Evolutionary conservation across 2,329 filamentous ascomycete species (phyloP).

Genomic region (Fusarium proliferatum): DNA sequence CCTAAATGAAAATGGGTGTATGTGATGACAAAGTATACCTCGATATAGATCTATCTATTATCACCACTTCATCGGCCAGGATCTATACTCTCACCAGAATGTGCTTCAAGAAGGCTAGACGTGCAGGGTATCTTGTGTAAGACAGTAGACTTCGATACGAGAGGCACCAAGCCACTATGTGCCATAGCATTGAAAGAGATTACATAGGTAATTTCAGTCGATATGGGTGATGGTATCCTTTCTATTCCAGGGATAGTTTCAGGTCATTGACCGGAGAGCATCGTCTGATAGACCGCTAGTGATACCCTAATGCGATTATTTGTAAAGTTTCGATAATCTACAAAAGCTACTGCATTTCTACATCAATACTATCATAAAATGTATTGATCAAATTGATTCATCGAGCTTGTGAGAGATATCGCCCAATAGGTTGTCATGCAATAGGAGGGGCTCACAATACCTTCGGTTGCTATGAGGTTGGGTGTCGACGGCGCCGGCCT

Average conservation of each 20-base stretch:
- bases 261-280: neutral
- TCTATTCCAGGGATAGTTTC: rapidly evolving
- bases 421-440: neutral
- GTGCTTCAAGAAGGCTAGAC: neutral
- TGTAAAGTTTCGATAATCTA: too few species aligned
- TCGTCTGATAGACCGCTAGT: rapidly evolving
- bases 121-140: neutral
- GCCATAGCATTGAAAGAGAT: neutral
- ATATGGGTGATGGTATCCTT: rapidly evolving
- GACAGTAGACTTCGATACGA: neutral
- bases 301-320: rapidly evolving
- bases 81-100: neutral
- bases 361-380: neutral
- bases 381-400: neutral
- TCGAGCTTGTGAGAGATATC: neutral
- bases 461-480: neutral
- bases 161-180: too few species aligned
- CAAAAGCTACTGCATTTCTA: rapidly evolving
- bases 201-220: rapidly evolving
- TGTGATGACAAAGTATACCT: rapidly evolving
- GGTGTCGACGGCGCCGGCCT: constrained; percentile 9
- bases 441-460: neutral
- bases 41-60: rapidly evolving
- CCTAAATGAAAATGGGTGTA: neutral
- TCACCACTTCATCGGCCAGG: too few species aligned